A percentile compares a stretch with the other conserved stretches of the same genome.
Evolutionary conservation across 331 rosid species (phyloP).

Genomic region (Malus hybrid): DNA sequence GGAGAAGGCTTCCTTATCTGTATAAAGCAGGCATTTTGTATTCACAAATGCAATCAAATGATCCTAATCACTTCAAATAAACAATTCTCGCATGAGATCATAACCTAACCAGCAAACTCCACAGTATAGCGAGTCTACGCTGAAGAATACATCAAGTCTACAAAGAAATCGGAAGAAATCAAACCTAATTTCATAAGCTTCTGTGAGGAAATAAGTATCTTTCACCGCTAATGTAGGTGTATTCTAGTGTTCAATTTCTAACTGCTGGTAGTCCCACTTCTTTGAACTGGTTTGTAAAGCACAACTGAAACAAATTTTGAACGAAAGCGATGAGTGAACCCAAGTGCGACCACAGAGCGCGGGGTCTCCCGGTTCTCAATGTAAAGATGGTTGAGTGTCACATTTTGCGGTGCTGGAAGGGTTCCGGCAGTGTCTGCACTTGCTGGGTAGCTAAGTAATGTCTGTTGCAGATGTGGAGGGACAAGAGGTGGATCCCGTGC

Average conservation of each 20-base stretch:
- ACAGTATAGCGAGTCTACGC: slow-evolving; percentile 1
- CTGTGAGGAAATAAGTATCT: slow-evolving; percentile 18
- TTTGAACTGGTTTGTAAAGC: slow-evolving; percentile 91
- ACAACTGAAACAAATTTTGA: slow-evolving; percentile 82
- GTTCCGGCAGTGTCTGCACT: slow-evolving; percentile 42
- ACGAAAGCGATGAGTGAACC: slow-evolving; percentile 87
- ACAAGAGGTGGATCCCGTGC: slow-evolving; percentile 75
- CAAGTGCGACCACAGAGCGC: slow-evolving; percentile 79
- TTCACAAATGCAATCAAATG: slow-evolving; percentile 3
- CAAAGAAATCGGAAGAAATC: not conserved
- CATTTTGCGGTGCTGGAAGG: slow-evolving; percentile 61
- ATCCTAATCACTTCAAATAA: not conserved
- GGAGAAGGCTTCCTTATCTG: not conserved
- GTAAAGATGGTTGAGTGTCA: slow-evolving; percentile 83
- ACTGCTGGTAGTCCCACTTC: slow-evolving; percentile 53
- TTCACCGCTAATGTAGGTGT: slow-evolving; percentile 12
- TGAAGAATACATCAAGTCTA: not conserved
- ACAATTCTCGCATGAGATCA: not conserved
- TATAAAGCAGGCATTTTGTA: not conserved
- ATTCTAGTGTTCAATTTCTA: slow-evolving; percentile 25
- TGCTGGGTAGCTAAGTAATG: slow-evolving; percentile 49
- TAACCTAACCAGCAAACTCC: not conserved
- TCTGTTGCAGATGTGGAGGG: slow-evolving; percentile 80
- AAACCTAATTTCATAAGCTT: slow-evolving; percentile 8
- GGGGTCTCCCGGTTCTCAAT: slow-evolving; percentile 76